Percentiles rank a stretch among this genome's conserved stretches.
Conservation (phyloP, 78 protist genomes). For the Dictyostelium purpureum region DNA sequence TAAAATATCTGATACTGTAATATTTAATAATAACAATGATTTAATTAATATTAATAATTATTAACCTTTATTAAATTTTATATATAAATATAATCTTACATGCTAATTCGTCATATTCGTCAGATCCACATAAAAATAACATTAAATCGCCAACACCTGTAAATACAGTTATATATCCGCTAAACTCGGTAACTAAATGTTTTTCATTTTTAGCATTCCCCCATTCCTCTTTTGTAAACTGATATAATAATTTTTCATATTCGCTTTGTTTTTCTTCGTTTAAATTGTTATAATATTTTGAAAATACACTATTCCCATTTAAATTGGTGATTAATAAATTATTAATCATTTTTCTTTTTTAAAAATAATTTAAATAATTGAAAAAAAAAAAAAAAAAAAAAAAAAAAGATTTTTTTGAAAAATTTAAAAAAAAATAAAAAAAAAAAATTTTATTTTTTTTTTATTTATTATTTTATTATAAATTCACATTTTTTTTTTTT, state of each 20-base stretch:
- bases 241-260: constrained; percentile 55
- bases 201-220: constrained; percentile 32
- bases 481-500: too few species aligned
- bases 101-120: constrained; percentile 57
- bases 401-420: too few species aligned
- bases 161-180: constrained; percentile 24
- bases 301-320: constrained; percentile 63
- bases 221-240: constrained; percentile 73
- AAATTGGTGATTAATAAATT: constrained; percentile 46
- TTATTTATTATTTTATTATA: too few species aligned
- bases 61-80: background rate
- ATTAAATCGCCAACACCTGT: constrained; percentile 61
- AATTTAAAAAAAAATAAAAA: too few species aligned
- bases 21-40: background rate
- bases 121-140: constrained; percentile 60
- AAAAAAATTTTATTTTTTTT: too few species aligned
- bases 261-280: constrained; percentile 60
- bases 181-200: constrained; percentile 52
- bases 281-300: constrained; percentile 45
- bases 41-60: background rate
- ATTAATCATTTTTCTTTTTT: constrained; percentile 33
- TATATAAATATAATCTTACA: constrained; percentile 14
- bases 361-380: too few species aligned
- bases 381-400: too few species aligned
- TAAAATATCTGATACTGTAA: constrained; percentile 47